Evolutionary conservation across 164 flowering plant genomes (phyloP), one percentile per base, ranked within the genome.

Genomic region (Hamamelis virginiana): DNA sequence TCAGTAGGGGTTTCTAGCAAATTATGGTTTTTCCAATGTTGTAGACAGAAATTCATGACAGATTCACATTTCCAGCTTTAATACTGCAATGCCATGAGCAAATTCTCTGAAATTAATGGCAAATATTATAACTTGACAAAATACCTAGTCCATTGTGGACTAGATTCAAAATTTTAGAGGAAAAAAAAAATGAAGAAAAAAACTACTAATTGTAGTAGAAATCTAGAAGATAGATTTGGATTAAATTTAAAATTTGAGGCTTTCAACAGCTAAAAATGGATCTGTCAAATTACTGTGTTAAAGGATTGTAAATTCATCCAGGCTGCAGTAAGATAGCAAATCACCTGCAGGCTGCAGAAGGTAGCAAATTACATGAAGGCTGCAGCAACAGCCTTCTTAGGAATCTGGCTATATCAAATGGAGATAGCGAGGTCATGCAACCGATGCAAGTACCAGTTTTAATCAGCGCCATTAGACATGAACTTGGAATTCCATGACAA

Each of bases 31-130:
- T 8, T 57, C 60, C 16, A 25, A 15, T 53, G 13, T 53, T 53
- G 25, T 53, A 25, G 10, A 57, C 64, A 41, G 6, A 51, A 38
- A 61, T 6, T n/a, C 47, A 16, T 4, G 16, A 6, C 16, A 33
- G 63, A 59, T 28, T 43, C 33, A 33, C 41, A 33, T 25, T 57
- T 57, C 64, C 25, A 11, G 64, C 14, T 41, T 59, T 33, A 59
- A 59, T 15, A 16, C 6, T 59, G 63, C 46, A 61, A 9, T 47
- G 18, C 14, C 41, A 45, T 22, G 47, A 64, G 26, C 10, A 47
- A 22, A 22, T 22, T 9, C 9, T 10, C 6, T 23, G 33, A 8
- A 23, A 57, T 23, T 47, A n/a, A 50, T 64, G 55, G 67, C 25
- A 22, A 14, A 28, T 5, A 19, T 4, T 23, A 44, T 61, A n/a